A percentile compares a stretch with the other conserved stretches of the same genome.
Evolutionary conservation across 2,329 filamentous ascomycete species (phyloP).

Genomic region (Colletotrichum acutatum): DNA sequence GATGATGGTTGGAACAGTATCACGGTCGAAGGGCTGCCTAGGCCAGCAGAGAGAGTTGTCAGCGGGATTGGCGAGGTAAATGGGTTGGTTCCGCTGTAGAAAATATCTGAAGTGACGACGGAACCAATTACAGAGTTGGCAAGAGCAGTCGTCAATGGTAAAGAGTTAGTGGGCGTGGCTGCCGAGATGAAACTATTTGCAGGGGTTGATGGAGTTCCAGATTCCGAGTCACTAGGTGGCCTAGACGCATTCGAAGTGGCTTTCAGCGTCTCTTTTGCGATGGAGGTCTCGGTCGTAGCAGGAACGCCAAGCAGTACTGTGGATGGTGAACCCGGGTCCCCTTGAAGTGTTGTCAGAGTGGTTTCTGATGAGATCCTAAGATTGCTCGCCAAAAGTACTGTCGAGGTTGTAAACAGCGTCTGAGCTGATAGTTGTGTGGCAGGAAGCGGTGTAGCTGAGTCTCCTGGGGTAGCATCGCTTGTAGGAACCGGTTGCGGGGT

Average conservation of each 20-base stretch:
- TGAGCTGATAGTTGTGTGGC: neutral
- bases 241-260: neutral
- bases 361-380: neutral
- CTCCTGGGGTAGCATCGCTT: neutral
- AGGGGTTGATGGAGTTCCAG: neutral
- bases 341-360: neutral
- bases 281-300: neutral
- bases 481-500: neutral
- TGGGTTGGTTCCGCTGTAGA: neutral
- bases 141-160: neutral
- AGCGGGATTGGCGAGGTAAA: slow-evolving; percentile 1
- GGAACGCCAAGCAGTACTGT: neutral
- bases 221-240: neutral
- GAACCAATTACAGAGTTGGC: neutral
- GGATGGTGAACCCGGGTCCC: neutral
- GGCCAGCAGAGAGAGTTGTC: slow-evolving; percentile 8
- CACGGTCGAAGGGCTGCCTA: neutral
- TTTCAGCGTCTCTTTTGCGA: neutral
- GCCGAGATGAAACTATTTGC: neutral
- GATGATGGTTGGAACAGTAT: neutral
- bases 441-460: neutral
- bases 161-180: neutral
- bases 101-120: slow-evolving; percentile 7
- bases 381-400: neutral
- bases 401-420: neutral